Conservation (phyloP, 73 alveolate genomes). For the Paramecium octaurelia region DNA sequence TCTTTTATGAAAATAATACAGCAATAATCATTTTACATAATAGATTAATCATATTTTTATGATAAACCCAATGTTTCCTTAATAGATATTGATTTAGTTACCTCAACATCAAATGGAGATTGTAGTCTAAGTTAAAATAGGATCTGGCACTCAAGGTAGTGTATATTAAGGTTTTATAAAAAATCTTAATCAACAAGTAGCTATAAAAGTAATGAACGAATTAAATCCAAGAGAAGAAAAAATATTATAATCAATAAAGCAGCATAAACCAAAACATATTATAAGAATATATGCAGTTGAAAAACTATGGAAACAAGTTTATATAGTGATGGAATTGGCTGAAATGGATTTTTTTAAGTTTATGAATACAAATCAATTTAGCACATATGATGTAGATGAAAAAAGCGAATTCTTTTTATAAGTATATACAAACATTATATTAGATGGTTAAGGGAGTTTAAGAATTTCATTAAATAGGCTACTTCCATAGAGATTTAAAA, state of each 20-base stretch:
- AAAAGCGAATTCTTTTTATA: not conserved
- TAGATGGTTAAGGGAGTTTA: not conserved
- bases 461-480: not conserved
- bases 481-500: conserved; percentile 63
- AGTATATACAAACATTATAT: not conserved
- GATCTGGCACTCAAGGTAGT: not conserved
- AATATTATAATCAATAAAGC: not conserved
- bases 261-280: not conserved
- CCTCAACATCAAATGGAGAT: not conserved
- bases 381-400: not conserved
- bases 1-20: no score
- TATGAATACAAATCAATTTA: not conserved
- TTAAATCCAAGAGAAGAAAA: not conserved
- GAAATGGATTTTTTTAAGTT: not conserved
- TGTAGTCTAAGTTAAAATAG: not conserved
- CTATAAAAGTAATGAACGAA: not conserved
- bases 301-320: not conserved
- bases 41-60: not conserved
- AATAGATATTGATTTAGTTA: not conserved
- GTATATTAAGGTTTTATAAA: not conserved
- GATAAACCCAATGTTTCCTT: not conserved
- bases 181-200: not conserved
- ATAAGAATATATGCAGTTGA: not conserved
- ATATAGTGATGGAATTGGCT: not conserved
- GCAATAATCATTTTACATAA: not conserved